A percentile compares a stretch with the other conserved stretches of the same genome.
phyloP scores from a whole-genome alignment of 2,329 filamentous ascomycete genomes.

The Dothidotthia symphoricarpi region DNA sequence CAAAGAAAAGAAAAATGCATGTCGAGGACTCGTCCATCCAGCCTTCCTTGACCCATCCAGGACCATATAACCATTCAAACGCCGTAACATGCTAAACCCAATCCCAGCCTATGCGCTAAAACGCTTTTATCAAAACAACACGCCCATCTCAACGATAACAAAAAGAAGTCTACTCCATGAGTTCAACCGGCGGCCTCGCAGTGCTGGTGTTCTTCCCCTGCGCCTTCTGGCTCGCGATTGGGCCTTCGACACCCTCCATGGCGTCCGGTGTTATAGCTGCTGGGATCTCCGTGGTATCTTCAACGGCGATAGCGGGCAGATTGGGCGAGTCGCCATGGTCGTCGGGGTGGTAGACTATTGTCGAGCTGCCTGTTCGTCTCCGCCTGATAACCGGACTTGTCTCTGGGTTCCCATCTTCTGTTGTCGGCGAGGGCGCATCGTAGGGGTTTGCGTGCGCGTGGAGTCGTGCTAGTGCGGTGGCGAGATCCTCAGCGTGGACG shows the following conservation, averaged over 20 bases:
- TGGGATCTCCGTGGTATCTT: conserved; percentile 55
- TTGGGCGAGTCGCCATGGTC: conserved; percentile 60
- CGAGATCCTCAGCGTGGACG: conserved; percentile 62
- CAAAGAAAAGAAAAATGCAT: no score
- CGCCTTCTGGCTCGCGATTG: conserved; percentile 36
- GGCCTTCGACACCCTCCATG: conserved; percentile 38
- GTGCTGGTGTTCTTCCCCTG: conserved; percentile 37
- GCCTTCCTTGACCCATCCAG: no score
- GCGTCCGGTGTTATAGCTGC: conserved; percentile 48
- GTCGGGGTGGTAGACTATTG: conserved; percentile 62
- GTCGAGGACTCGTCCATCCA: no score
- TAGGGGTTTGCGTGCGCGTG: conserved; percentile 37
- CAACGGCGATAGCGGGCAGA: conserved; percentile 62
- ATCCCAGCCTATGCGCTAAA: no score
- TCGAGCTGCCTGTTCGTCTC: conserved; percentile 53
- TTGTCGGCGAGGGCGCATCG: conserved; percentile 24
- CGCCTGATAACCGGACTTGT: conserved; percentile 21
- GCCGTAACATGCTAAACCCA: no score
- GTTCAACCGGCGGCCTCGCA: conserved; percentile 41
- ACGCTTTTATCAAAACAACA: no score
- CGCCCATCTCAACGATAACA: no score
- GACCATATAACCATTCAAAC: no score
- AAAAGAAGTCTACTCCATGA: conserved; percentile 30
- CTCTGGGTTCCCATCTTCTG: conserved; percentile 27
- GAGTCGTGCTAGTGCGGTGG: conserved; percentile 55